phyloP scores from a whole-genome alignment of 202 grass and related monocot species.

The Panicum hallii region DNA sequence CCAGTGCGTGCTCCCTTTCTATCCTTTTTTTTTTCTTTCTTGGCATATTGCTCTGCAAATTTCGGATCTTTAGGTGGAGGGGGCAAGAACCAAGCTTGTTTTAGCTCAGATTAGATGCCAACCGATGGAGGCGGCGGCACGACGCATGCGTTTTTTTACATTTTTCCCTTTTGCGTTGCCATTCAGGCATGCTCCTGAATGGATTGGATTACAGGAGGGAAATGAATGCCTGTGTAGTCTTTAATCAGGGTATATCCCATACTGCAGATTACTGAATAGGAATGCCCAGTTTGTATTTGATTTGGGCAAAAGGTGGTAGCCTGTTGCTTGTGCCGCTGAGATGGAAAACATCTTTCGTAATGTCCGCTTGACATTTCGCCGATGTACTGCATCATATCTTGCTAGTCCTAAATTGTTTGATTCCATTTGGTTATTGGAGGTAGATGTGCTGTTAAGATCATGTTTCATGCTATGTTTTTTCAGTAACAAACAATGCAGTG shows the following conservation, averaged over 20 bases:
- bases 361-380: background rate
- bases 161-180: background rate
- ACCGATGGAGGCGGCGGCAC: background rate
- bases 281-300: constrained; percentile 4
- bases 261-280: background rate
- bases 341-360: background rate
- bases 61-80: background rate
- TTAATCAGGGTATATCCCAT: background rate
- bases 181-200: background rate
- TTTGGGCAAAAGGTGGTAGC: background rate
- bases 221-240: background rate
- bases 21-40: background rate
- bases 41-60: background rate
- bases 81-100: background rate
- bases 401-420: background rate
- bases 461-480: background rate
- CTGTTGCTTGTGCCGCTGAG: background rate
- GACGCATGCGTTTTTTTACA: background rate
- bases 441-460: constrained; percentile 7
- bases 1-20: background rate
- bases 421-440: background rate
- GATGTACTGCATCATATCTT: background rate
- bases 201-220: background rate
- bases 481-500: background rate
- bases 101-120: constrained; percentile 21